Evolutionary conservation across 1,139 yeast genomes (phyloP).

Genomic region (Yamadazyma atlantica): DNA sequence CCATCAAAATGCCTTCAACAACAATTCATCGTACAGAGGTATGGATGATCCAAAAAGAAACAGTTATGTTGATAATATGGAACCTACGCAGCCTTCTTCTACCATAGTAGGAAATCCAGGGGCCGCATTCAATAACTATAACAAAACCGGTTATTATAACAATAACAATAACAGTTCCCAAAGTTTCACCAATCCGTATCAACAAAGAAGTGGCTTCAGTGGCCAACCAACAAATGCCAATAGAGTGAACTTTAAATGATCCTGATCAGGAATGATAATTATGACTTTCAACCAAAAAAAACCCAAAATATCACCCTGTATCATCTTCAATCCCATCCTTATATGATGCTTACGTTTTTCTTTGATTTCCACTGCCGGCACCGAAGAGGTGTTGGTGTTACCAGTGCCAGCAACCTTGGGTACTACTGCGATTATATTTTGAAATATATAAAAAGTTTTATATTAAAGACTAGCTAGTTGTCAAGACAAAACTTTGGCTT

Average conservation of each 20-base stretch:
- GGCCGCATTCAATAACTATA: constrained; percentile 30
- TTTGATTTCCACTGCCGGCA: too few species aligned
- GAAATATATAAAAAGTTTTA: too few species aligned
- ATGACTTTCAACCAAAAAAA: background rate
- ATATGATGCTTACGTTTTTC: too few species aligned
- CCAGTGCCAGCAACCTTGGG: too few species aligned
- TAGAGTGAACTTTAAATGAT: constrained; percentile 19
- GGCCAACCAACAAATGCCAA: constrained; percentile 14
- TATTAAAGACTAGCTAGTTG: too few species aligned
- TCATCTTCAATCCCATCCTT: too few species aligned
- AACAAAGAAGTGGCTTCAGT: constrained; percentile 13
- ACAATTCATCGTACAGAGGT: constrained; percentile 7
- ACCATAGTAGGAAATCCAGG: constrained; percentile 46
- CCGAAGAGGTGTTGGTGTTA: too few species aligned
- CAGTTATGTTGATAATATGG: constrained; percentile 28
- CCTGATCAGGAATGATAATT: background rate
- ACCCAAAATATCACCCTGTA: background rate
- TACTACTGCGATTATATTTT: background rate
- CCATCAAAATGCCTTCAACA: constrained; percentile 10
- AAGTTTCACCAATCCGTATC: constrained; percentile 19
- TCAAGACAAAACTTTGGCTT: constrained; percentile 41
- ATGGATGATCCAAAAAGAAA: constrained; percentile 27
- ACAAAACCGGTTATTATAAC: constrained; percentile 13
- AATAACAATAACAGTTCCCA: constrained; percentile 11
- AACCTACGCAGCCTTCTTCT: constrained; percentile 46